phyloP scores from a whole-genome alignment of 768 basidiomycete species.

The Leccinum barrowsii region DNA sequence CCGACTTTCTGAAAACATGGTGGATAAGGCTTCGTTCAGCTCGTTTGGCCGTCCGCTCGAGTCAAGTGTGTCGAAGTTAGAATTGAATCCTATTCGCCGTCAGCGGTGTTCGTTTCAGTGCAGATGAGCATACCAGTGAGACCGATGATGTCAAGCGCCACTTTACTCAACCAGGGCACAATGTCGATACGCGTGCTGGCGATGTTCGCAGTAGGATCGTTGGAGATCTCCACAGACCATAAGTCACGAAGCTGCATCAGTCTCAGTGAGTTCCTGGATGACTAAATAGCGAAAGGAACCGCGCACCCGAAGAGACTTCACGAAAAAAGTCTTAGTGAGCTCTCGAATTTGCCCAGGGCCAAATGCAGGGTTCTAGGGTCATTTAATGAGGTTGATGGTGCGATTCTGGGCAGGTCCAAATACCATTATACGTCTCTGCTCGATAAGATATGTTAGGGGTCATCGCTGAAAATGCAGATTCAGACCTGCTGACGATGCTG shows the following conservation, averaged over 20 bases:
- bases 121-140: constrained; percentile 30
- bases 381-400: neutral
- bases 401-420: neutral
- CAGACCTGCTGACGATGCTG: constrained; percentile 40
- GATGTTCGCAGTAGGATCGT: constrained; percentile 18
- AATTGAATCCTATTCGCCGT: constrained; percentile 35
- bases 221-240: constrained; percentile 36
- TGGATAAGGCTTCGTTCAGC: constrained; percentile 33
- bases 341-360: constrained; percentile 56
- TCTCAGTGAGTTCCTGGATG: neutral
- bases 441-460: neutral
- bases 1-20: constrained; percentile 23
- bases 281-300: neutral
- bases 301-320: constrained; percentile 38
- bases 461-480: neutral
- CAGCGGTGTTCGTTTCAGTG: neutral
- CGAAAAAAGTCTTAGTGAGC: constrained; percentile 53
- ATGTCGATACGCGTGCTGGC: constrained; percentile 28
- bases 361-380: constrained; percentile 59
- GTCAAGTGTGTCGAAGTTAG: constrained; percentile 33
- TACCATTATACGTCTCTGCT: constrained; percentile 32
- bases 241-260: constrained; percentile 43
- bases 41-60: constrained; percentile 25
- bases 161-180: constrained; percentile 31
- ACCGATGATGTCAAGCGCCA: constrained; percentile 43